Percentiles rank a stretch among this genome's conserved stretches.
phyloP scores from a whole-genome alignment of 305 asterid genomes.

The Plantago lanceolata region DNA sequence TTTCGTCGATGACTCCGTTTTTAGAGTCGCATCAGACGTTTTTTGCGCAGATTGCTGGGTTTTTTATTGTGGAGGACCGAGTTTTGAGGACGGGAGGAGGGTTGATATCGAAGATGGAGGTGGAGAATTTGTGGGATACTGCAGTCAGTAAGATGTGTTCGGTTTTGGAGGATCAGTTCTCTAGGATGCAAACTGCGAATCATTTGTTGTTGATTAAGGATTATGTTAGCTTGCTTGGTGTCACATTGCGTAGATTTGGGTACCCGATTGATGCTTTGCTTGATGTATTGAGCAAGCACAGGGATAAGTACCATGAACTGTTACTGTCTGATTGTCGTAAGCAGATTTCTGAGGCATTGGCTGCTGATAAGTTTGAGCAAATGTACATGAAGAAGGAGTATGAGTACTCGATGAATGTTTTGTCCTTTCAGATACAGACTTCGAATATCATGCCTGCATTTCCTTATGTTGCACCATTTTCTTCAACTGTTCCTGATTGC shows the following conservation, averaged over 20 bases:
- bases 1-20: conserved; percentile 92
- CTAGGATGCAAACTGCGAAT: conserved; percentile 96
- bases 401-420: conserved; percentile 86
- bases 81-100: conserved; percentile 91
- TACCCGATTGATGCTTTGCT: conserved; percentile 84
- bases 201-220: conserved; percentile 95
- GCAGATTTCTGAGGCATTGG: conserved; percentile 80
- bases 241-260: conserved; percentile 82
- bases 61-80: conserved; percentile 83
- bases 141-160: conserved; percentile 95
- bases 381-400: conserved; percentile 98
- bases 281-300: conserved; percentile 84
- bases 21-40: conserved; percentile 89
- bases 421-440: conserved; percentile 89
- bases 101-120: conserved; percentile 76
- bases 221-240: conserved; percentile 94
- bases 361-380: conserved; percentile 92
- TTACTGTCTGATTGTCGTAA: conserved; percentile 82
- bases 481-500: conserved; percentile 88
- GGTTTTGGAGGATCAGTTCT: conserved; percentile 93
- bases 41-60: conserved; percentile 92
- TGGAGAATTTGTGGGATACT: conserved; percentile 94
- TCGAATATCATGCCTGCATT: conserved; percentile 93
- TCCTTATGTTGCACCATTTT: conserved; percentile 90
- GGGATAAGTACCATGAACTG: conserved; percentile 91